Conservation (phyloP, 2,329 filamentous ascomycete species). For the Cladosporium cucumerinum region DNA sequence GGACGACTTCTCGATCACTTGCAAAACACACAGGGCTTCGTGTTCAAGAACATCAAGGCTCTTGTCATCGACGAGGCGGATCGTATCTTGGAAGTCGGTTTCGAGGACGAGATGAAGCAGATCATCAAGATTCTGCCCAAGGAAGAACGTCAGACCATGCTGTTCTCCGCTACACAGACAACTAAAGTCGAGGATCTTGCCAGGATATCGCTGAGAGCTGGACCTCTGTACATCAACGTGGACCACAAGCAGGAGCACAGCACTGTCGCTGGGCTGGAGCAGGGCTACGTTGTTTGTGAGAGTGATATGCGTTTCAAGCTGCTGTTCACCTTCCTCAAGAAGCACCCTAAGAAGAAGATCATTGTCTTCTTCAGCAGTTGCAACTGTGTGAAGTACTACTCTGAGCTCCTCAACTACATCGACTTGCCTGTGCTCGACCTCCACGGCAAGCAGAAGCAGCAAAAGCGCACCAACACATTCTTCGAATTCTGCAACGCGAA, state of each 20-base stretch:
- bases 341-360: constrained; percentile 91
- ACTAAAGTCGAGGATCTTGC: constrained; percentile 98
- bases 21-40: constrained; percentile 83
- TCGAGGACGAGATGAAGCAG: constrained; percentile 97
- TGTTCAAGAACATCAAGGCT: constrained; percentile 88
- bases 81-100: constrained; percentile 92
- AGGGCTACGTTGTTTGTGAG: constrained; percentile 92
- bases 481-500: constrained; percentile 91
- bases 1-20: constrained; percentile 91
- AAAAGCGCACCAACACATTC: constrained; percentile 97
- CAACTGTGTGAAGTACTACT: constrained; percentile 92
- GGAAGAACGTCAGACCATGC: constrained; percentile 85
- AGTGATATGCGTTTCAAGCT: constrained; percentile 90
- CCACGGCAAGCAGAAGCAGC: constrained; percentile 96
- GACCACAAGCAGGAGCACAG: constrained; percentile 85
- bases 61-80: constrained; percentile 96
- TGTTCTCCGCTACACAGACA: constrained; percentile 98
- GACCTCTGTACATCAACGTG: constrained; percentile 95
- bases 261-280: constrained; percentile 89
- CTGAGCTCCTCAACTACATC: constrained; percentile 95
- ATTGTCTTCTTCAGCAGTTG: constrained; percentile 86
- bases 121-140: constrained; percentile 92
- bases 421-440: constrained; percentile 84
- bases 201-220: constrained; percentile 83
- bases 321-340: constrained; percentile 90